Percentiles rank a stretch among this genome's conserved stretches.
phyloP scores from a whole-genome alignment of 768 basidiomycete genomes.

The Boletus pseudopeckii region DNA sequence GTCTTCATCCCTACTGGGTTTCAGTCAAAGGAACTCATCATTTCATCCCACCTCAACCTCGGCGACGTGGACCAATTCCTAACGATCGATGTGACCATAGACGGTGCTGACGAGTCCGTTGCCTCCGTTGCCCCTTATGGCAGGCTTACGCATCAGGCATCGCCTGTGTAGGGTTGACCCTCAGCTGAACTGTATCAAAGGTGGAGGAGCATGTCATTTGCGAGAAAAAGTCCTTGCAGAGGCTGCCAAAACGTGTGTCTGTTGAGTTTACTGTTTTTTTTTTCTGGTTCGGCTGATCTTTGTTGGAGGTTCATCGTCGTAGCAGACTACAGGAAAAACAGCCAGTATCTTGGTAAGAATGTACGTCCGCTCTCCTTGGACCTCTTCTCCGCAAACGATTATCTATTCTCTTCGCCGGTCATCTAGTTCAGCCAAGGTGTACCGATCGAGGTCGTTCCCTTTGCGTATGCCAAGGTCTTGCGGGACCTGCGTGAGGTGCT shows the following conservation, averaged over 20 bases:
- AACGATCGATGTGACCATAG: constrained; percentile 91
- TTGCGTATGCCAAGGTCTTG: constrained; percentile 89
- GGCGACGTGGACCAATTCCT: constrained; percentile 91
- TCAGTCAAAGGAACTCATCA: constrained; percentile 94
- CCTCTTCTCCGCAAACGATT: background rate
- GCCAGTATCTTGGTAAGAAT: constrained; percentile 71
- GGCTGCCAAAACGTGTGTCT: constrained; percentile 72
- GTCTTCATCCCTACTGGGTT: constrained; percentile 94
- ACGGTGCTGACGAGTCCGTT: constrained; percentile 93
- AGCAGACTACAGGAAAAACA: constrained; percentile 96
- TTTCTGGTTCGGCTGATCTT: constrained; percentile 47
- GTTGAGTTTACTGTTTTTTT: background rate
- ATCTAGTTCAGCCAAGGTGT: constrained; percentile 80
- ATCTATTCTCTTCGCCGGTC: background rate
- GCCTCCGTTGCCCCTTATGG: background rate
- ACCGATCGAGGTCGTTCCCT: constrained; percentile 95
- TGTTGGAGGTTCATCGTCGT: constrained; percentile 69
- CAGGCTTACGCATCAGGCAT: background rate
- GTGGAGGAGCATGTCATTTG: constrained; percentile 93
- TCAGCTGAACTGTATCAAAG: constrained; percentile 91
- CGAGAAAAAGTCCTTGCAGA: constrained; percentile 98
- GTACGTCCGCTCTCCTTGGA: constrained; percentile 43
- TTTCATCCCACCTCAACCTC: constrained; percentile 67
- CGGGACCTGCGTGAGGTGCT: constrained; percentile 59
- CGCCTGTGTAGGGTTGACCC: constrained; percentile 65